Evolutionary conservation across 2,329 filamentous ascomycete genomes (phyloP).

Genomic region (Ceratocystis cacaofunesta): DNA sequence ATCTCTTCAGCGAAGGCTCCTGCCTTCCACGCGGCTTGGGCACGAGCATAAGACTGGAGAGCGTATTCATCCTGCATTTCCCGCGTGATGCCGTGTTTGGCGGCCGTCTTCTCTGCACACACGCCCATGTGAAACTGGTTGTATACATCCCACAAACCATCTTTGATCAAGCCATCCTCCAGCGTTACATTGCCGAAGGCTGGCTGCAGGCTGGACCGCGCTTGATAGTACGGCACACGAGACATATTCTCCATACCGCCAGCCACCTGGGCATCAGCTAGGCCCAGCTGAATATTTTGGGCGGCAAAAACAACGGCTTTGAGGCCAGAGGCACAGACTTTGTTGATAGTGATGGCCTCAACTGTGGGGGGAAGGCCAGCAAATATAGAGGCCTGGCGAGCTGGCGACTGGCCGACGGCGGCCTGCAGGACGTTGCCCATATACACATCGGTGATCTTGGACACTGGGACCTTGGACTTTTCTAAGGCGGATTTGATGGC

Average conservation of each 20-base stretch:
- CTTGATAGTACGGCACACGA: slow-evolving; percentile 77
- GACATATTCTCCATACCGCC: slow-evolving; percentile 99
- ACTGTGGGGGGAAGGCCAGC: slow-evolving; percentile 68
- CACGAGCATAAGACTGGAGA: slow-evolving; percentile 74
- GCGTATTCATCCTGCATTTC: slow-evolving; percentile 87
- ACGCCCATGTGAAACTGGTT: slow-evolving; percentile 97
- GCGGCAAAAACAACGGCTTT: slow-evolving; percentile 85
- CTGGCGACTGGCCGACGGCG: slow-evolving; percentile 74
- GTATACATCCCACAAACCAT: slow-evolving; percentile 92
- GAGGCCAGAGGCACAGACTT: slow-evolving; percentile 89
- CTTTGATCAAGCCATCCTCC: slow-evolving; percentile 85
- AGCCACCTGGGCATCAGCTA: slow-evolving; percentile 76
- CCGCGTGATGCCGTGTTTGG: slow-evolving; percentile 65
- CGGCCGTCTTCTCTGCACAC: slow-evolving; percentile 87
- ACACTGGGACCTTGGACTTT: slow-evolving; percentile 68
- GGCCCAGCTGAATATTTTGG: slow-evolving; percentile 84
- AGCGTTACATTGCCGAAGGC: slow-evolving; percentile 76
- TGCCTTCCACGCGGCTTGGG: slow-evolving; percentile 75
- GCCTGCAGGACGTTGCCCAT: slow-evolving; percentile 92
- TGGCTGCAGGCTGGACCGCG: slow-evolving; percentile 65
- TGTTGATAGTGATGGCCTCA: slow-evolving; percentile 90
- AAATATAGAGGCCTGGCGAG: slow-evolving; percentile 78
- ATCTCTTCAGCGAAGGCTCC: slow-evolving; percentile 82
- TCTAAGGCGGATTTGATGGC: slow-evolving; percentile 84
- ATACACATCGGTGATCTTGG: slow-evolving; percentile 81